Percentiles rank a stretch among this genome's conserved stretches.
Evolutionary conservation across 495 filamentous ascomycete species (phyloP).

Genomic region (Penicillium odoratum): DNA sequence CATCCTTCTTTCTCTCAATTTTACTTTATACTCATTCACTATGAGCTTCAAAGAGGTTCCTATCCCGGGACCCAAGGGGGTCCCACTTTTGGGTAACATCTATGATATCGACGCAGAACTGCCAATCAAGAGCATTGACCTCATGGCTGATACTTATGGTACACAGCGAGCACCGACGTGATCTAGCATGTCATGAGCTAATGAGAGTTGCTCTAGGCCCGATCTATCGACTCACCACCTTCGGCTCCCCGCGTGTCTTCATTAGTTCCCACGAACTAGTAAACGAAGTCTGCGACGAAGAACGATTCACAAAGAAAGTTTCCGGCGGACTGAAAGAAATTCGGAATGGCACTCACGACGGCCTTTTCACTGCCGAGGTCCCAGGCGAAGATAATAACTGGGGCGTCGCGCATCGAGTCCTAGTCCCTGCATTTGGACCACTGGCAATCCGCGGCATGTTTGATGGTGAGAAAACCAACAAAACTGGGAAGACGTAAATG

Average conservation of each 20-base stretch:
- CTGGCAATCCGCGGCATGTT: slow-evolving; percentile 69
- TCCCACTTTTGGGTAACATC: slow-evolving; percentile 67
- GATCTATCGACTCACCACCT: slow-evolving; percentile 50
- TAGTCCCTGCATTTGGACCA: slow-evolving; percentile 69
- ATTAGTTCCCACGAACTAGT: slow-evolving; percentile 54
- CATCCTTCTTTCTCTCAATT: neutral
- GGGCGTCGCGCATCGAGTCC: slow-evolving; percentile 70
- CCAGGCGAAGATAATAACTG: slow-evolving; percentile 60
- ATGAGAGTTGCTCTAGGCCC: slow-evolving; percentile 38
- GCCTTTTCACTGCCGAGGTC: slow-evolving; percentile 65
- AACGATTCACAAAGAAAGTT: slow-evolving; percentile 60
- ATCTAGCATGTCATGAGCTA: neutral
- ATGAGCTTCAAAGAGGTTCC: slow-evolving; percentile 29
- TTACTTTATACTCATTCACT: neutral
- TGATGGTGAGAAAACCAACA: slow-evolving; percentile 31
- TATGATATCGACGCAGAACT: slow-evolving; percentile 56
- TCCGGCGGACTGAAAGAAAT: slow-evolving; percentile 50
- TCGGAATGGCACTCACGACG: slow-evolving; percentile 60
- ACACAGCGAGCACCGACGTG: neutral
- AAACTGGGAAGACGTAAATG: neutral
- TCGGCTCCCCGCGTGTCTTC: slow-evolving; percentile 33
- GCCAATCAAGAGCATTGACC: slow-evolving; percentile 51
- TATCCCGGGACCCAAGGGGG: slow-evolving; percentile 62
- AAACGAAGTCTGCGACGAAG: slow-evolving; percentile 69
- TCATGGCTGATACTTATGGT: slow-evolving; percentile 65